These are phyloP conservation scores for Knufia petricola DNA, from an alignment of 2,329 filamentous ascomycete genomes.

Conservation along the genomic window DNA sequence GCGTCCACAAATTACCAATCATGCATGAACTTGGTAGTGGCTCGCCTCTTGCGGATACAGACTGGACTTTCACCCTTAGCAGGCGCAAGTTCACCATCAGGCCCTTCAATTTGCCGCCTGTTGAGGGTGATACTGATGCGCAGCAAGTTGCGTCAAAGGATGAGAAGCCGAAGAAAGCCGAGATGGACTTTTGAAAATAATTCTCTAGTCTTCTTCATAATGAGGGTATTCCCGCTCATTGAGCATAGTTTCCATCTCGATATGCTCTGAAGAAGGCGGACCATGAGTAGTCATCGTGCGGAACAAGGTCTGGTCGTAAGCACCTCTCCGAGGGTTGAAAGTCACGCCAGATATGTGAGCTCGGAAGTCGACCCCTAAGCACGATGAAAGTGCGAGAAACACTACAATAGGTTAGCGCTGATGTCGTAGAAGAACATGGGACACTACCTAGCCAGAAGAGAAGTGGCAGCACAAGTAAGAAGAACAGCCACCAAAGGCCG, in stretches of 20 bases:
- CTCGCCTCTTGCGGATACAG: slow-evolving; percentile 61
- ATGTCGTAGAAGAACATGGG: background rate
- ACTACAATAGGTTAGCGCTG: slow-evolving; percentile 23
- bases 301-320: slow-evolving; percentile 48
- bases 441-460: slow-evolving; percentile 16
- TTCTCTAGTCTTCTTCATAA: slow-evolving; percentile 12
- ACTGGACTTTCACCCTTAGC: slow-evolving; percentile 84
- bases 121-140: slow-evolving; percentile 62
- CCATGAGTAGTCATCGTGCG: slow-evolving; percentile 47
- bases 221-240: slow-evolving; percentile 33
- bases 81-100: slow-evolving; percentile 74
- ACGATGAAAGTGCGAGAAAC: slow-evolving; percentile 47
- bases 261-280: slow-evolving; percentile 49
- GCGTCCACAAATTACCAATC: slow-evolving; percentile 71
- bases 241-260: slow-evolving; percentile 54
- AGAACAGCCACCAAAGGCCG: slow-evolving; percentile 14
- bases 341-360: slow-evolving; percentile 38
- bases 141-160: slow-evolving; percentile 40
- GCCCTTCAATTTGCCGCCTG: slow-evolving; percentile 79
- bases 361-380: slow-evolving; percentile 44
- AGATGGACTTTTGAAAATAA: slow-evolving; percentile 59
- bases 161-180: slow-evolving; percentile 50
- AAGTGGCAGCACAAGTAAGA: slow-evolving; percentile 16
- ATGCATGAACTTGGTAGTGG: slow-evolving; percentile 80
- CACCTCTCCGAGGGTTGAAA: slow-evolving; percentile 34